Conservation (phyloP, 2,329 filamentous ascomycete species). For the Leptographium lundbergii region DNA sequence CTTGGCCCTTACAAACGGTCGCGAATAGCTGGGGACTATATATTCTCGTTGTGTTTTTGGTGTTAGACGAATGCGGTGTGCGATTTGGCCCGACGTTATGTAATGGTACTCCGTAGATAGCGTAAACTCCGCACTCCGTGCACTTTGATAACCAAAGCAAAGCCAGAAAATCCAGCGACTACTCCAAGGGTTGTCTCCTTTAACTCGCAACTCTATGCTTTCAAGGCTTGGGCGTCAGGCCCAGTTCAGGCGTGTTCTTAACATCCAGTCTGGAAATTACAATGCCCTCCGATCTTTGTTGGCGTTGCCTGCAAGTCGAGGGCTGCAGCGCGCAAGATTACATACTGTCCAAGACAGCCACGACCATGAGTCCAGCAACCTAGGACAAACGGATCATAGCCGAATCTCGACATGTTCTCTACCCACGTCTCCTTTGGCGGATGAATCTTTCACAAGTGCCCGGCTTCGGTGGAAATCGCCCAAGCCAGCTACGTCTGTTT, state of each 20-base stretch:
- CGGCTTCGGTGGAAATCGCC: slow-evolving; percentile 29
- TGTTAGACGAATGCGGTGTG: no score
- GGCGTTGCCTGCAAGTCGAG: background rate
- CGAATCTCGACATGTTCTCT: slow-evolving; percentile 15
- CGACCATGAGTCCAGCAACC: background rate
- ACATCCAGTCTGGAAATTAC: background rate
- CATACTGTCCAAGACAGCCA: background rate
- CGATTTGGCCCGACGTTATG: no score
- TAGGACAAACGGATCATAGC: background rate
- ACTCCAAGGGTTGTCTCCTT: background rate
- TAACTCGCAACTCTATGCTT: background rate
- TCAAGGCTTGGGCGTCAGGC: background rate
- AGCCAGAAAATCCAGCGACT: background rate
- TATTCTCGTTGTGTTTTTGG: background rate
- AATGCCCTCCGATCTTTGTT: background rate
- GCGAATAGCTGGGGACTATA: background rate
- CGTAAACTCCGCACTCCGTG: no score
- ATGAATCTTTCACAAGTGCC: slow-evolving; percentile 34
- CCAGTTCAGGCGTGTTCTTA: background rate
- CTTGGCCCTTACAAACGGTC: background rate
- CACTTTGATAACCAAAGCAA: background rate
- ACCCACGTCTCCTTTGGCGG: slow-evolving; percentile 42
- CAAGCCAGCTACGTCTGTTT: slow-evolving; percentile 19
- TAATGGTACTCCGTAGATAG: no score
- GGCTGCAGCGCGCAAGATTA: background rate